Percentiles rank a stretch among this genome's conserved stretches.
phyloP scores from a whole-genome alignment of 495 filamentous ascomycete genomes.

The Penicillium macrosclerotiorum region DNA sequence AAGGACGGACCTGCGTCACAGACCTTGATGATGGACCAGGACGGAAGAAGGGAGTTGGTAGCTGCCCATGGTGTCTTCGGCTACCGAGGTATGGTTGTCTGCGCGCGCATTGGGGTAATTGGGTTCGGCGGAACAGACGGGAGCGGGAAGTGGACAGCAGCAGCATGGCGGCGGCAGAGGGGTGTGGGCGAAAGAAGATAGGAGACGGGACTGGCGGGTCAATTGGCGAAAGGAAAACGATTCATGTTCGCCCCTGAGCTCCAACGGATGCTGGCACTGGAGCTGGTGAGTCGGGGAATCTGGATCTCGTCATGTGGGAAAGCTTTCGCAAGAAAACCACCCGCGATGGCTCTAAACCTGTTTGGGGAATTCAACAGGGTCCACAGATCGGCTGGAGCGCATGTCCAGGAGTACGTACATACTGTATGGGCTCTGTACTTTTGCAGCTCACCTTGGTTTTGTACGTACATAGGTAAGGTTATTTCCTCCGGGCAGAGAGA shows the following conservation, averaged over 20 bases:
- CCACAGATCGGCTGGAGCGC: background rate
- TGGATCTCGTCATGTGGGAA: background rate
- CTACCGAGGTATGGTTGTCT: background rate
- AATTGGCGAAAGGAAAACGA: background rate
- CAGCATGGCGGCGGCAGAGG: background rate
- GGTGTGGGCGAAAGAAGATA: background rate
- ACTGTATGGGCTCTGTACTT: too few relatives aligned
- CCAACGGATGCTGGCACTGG: background rate
- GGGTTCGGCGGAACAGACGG: slow-evolving; percentile 5
- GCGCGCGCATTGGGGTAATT: slow-evolving; percentile 4
- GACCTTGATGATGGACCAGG: too few relatives aligned
- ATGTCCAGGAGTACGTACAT: too few relatives aligned
- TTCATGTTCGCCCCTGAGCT: background rate
- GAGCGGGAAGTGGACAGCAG: background rate
- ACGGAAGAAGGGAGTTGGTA: slow-evolving; percentile 1
- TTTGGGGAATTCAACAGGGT: background rate
- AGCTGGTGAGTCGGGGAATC: background rate
- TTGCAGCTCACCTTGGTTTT: too few relatives aligned
- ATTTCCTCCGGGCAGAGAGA: too few relatives aligned
- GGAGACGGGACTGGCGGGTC: background rate
- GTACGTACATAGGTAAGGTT: too few relatives aligned
- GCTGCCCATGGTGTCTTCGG: background rate
- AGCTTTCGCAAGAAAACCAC: slow-evolving; percentile 1
- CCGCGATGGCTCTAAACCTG: slow-evolving; percentile 9
- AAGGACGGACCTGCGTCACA: too few relatives aligned